Percentiles rank a stretch among this genome's conserved stretches.
phyloP scores from a whole-genome alignment of 2,329 filamentous ascomycete species.

The Aspergillus vadensis region DNA sequence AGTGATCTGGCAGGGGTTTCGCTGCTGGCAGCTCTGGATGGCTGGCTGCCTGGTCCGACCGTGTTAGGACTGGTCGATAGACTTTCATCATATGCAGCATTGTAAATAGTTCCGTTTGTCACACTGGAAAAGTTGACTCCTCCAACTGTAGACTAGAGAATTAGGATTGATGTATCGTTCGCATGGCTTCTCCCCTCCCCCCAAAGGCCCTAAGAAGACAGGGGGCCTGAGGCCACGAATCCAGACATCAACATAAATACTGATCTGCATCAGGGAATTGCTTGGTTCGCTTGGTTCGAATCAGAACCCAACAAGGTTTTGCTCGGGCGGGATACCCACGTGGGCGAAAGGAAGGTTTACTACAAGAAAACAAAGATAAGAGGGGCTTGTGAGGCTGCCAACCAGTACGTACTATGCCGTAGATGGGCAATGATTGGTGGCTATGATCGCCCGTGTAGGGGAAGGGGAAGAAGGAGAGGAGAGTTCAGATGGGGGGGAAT shows the following conservation, averaged over 20 bases:
- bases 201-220: neutral
- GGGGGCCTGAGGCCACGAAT: neutral
- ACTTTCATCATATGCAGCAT: constrained; percentile 16
- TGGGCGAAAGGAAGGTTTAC: constrained; percentile 15
- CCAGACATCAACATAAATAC: neutral
- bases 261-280: constrained; percentile 24
- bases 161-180: constrained; percentile 14
- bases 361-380: neutral
- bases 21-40: neutral
- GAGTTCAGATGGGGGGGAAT: too few species aligned
- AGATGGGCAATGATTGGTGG: neutral
- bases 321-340: constrained; percentile 19
- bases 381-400: neutral
- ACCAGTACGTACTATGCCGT: neutral
- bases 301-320: constrained; percentile 6
- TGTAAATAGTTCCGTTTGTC: constrained; percentile 13
- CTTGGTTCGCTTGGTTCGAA: constrained; percentile 18
- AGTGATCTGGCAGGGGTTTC: neutral
- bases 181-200: neutral
- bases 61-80: constrained; percentile 2
- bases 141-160: constrained; percentile 11
- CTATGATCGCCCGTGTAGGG: neutral
- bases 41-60: constrained; percentile 12
- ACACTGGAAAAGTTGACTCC: neutral
- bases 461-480: neutral